Base-by-base conservation (phyloP, 495 filamentous ascomycete genomes). In the Physcia stellaris region DNA sequence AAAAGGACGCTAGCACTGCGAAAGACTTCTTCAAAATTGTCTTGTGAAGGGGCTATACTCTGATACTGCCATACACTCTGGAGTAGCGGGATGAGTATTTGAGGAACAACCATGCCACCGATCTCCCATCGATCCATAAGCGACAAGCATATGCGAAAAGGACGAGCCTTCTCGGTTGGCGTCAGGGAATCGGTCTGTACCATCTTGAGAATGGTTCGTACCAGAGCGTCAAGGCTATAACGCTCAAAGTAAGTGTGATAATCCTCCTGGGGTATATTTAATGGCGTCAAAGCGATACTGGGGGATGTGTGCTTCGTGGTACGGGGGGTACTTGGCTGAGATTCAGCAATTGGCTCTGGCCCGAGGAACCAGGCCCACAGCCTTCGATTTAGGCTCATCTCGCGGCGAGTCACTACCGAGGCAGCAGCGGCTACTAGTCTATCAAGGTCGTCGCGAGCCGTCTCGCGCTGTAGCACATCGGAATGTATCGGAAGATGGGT, bases 111-210 rank as follows among this genome's bases (percentile, higher is more conserved):
- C 17, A 86, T 62, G 9, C 82, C 85, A 15, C 90, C 90, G 49
- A 99, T 83, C 52, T 99, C 92, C 86, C 84, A 94, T 21, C 84
- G 73, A 61, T 99, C 90, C 92, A 96, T 94, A 37, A 99, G 60
- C 12, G 92, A 94, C 4, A 95, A 64, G 38, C 84, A 90, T 41
- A 96, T 86, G 24, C 86, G 77, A 44, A 93, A 93, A 1, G 92
- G 87, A 32, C 73, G 74, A n/a, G 86, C 84, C 51, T 75, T 69
- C 41, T 95, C 83, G 2, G 72, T 56, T 1, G 84, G 68, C 36
- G 66, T 63, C 0, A 42, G 52, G 29, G 67, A 64, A 10, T 61
- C 53, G 6, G 66, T 62, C 23, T 69, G 68, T 40, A 99, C 75
- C 76, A 93, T 80, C 34, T 72, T 68, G 9, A 87, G 62, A 17